phyloP scores from a whole-genome alignment of 1,284 basidiomycete genomes.

The Sporisorium scitamineum region DNA sequence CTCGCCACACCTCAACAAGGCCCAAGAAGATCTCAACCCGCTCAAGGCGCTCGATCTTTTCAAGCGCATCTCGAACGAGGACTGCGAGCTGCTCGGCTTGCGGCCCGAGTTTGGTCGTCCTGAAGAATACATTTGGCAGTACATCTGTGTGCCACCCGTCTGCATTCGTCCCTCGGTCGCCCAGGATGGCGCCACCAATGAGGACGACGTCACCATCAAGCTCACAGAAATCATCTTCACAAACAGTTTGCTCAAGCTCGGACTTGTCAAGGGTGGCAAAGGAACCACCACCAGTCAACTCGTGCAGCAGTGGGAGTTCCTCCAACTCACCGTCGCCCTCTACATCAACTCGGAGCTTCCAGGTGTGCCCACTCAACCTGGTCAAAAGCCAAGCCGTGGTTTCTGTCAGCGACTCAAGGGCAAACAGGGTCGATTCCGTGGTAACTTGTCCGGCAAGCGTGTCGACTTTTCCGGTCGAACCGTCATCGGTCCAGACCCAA shows the following conservation, averaged over 20 bases:
- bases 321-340: slow-evolving; percentile 93
- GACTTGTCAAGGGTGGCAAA: slow-evolving; percentile 77
- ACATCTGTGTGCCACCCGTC: slow-evolving; percentile 96
- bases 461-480: slow-evolving; percentile 99
- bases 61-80: slow-evolving; percentile 89
- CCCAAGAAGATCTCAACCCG: slow-evolving; percentile 94
- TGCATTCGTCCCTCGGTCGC: slow-evolving; percentile 97
- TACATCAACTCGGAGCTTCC: slow-evolving; percentile 99
- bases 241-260: slow-evolving; percentile 91
- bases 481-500: slow-evolving; percentile 98
- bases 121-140: slow-evolving; percentile 99
- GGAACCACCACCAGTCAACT: slow-evolving; percentile 67
- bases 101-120: slow-evolving; percentile 90
- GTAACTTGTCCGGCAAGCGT: slow-evolving; percentile 97
- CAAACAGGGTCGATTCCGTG: slow-evolving; percentile 98
- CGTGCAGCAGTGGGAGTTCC: slow-evolving; percentile 94
- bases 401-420: slow-evolving; percentile 99
- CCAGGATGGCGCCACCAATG: slow-evolving; percentile 85
- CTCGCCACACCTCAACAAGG: slow-evolving; percentile 85
- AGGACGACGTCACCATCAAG: slow-evolving; percentile 98
- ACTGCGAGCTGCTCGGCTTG: slow-evolving; percentile 93
- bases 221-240: slow-evolving; percentile 96
- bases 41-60: slow-evolving; percentile 94
- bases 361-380: slow-evolving; percentile 72
- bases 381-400: slow-evolving; percentile 73